phyloP scores from a whole-genome alignment of 345 rosid genomes.

The Salix arbutifolia region DNA sequence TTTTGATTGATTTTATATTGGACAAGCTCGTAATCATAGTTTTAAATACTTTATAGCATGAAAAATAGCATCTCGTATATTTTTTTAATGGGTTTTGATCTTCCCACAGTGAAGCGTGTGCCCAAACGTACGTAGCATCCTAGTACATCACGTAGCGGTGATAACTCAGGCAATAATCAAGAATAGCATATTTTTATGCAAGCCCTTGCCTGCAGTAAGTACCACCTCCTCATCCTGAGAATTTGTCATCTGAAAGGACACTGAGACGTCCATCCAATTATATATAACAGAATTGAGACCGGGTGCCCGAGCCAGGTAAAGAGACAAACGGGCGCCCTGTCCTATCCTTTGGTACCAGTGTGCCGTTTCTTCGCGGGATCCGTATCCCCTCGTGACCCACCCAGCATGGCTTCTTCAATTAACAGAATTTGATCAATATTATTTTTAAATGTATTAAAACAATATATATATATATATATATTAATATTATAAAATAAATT shows the following conservation, averaged over 20 bases:
- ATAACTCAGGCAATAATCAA: background rate
- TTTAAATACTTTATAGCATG: too few relatives aligned
- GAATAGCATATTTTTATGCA: constrained; percentile 2
- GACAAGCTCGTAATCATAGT: too few relatives aligned
- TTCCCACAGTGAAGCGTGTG: too few relatives aligned
- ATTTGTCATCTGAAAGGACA: constrained; percentile 23
- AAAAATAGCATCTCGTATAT: too few relatives aligned
- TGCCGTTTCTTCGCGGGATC: constrained; percentile 39
- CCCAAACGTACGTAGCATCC: too few relatives aligned
- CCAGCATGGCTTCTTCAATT: background rate
- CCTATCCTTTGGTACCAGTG: constrained; percentile 31
- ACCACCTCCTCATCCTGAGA: background rate
- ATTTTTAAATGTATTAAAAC: too few relatives aligned
- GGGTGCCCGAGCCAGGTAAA: background rate
- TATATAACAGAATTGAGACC: background rate
- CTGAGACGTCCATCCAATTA: constrained; percentile 22
- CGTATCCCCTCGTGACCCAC: constrained; percentile 35
- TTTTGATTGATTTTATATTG: too few relatives aligned
- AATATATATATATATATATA: too few relatives aligned
- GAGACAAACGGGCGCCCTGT: constrained; percentile 33
- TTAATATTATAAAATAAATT: too few relatives aligned
- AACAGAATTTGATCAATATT: too few relatives aligned
- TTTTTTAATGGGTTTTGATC: too few relatives aligned
- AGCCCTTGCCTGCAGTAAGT: background rate
- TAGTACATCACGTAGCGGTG: background rate